These are phyloP conservation scores for Crithidia mellificae DNA, from an alignment of 208 protist species.

Conservation along the genomic window DNA sequence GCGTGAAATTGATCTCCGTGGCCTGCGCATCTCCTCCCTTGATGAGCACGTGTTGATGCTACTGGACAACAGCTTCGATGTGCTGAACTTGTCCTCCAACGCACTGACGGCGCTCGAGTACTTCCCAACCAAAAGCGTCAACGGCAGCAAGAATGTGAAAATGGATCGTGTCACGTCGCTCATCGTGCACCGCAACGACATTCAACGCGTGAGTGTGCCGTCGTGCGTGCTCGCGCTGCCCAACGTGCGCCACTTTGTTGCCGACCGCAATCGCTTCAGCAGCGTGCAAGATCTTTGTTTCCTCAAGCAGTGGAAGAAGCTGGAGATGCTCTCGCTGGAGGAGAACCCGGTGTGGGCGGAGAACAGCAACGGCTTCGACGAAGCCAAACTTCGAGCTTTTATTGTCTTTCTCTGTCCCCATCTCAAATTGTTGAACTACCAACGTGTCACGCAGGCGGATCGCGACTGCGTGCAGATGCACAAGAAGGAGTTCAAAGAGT, in stretches of 20 bases:
- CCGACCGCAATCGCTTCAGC: conserved; percentile 72
- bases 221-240: conserved; percentile 75
- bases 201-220: conserved; percentile 76
- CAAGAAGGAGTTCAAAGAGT: conserved; percentile 47
- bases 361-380: conserved; percentile 45
- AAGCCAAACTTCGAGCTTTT: conserved; percentile 69
- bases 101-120: conserved; percentile 76
- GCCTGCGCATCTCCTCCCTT: conserved; percentile 72
- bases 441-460: conserved; percentile 72
- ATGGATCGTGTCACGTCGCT: conserved; percentile 75
- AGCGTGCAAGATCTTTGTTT: conserved; percentile 64
- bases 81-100: conserved; percentile 84
- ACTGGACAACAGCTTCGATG: conserved; percentile 82
- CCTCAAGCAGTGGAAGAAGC: conserved; percentile 68
- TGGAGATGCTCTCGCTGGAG: conserved; percentile 76
- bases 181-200: conserved; percentile 77
- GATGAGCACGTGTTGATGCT: conserved; percentile 72
- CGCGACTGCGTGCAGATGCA: conserved; percentile 29
- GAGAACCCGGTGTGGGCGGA: conserved; percentile 62
- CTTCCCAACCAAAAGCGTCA: conserved; percentile 45
- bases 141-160: conserved; percentile 16
- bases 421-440: conserved; percentile 84
- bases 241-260: conserved; percentile 70
- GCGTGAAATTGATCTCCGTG: conserved; percentile 86
- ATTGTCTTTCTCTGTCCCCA: conserved; percentile 79